Evolutionary conservation across 2,329 filamentous ascomycete species (phyloP), one percentile per base, ranked within the genome.

Genomic region (Neofusicoccum parvum): DNA sequence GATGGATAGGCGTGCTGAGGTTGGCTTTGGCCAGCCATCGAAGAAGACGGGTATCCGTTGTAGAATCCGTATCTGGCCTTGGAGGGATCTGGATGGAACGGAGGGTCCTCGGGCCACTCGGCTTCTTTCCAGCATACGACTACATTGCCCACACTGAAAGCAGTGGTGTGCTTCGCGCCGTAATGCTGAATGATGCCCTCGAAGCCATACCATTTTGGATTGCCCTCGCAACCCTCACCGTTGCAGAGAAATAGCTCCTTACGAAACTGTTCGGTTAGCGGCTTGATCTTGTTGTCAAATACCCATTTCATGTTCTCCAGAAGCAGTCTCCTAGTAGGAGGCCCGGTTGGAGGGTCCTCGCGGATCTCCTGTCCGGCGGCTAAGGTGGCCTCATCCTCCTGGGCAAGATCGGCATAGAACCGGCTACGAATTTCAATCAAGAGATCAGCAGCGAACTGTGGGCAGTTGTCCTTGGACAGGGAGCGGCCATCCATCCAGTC

Each of bases 221-320:
- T 87, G 58, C 81, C 82, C 54, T 88, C 86, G 74, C 90, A 93
- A 36, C 82, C 85, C 70, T 75, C 80, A 12, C 76, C 78, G 51
- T 87, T 88, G 79, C 92, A 95, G 65, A 91, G 83, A 75, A 95
- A 95, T 10, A 94, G 79, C 64, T 94, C 90, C 72, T 88, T 90
- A 70, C 87, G 83, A 70, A 85, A 83, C 51, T 81, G 78, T 68
- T 92, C 89, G 2, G 89, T 92, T 63, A 87, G 78, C 27, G 87
- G 87, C 72, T 88, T 91, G 73, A 95, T 83, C 74, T 92, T 93
- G 69, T 86, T 86, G 72, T 94, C 91, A 74, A 91, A 94, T 36
- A 94, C 81, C 87, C 90, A 94, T 76, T 91, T 94, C 91, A 95
- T 93, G 72, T 94, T 92, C 73, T 94, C 91, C 69, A 95, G 79